phyloP scores from a whole-genome alignment of 495 filamentous ascomycete genomes.

The Aspergillus steynii region DNA sequence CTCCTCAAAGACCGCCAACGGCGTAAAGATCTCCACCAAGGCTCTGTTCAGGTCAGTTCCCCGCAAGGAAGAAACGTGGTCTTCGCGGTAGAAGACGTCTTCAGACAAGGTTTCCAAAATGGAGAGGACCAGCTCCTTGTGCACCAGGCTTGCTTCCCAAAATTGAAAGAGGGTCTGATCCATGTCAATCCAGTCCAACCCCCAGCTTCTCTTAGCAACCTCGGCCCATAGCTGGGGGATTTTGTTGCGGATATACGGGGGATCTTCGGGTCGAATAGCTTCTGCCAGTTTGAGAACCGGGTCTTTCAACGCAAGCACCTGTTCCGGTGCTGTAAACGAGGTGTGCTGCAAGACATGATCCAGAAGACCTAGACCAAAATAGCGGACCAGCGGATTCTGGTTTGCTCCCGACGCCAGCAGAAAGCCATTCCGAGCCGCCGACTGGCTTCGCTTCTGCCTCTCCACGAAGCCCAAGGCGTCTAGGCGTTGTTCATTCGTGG shows the following conservation, averaged over 20 bases:
- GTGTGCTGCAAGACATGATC: conserved; percentile 84
- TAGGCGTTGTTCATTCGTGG: conserved; percentile 79
- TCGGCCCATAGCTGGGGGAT: conserved; percentile 95
- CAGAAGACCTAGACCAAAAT: conserved; percentile 88
- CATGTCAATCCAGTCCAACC: conserved; percentile 89
- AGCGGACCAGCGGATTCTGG: conserved; percentile 78
- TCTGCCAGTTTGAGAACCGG: conserved; percentile 81
- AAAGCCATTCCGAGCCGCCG: conserved; percentile 85
- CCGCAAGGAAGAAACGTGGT: conserved; percentile 77
- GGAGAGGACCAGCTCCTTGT: conserved; percentile 77
- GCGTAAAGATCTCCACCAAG: conserved; percentile 90
- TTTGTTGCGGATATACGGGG: conserved; percentile 85
- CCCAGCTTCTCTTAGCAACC: conserved; percentile 91
- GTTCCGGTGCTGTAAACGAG: conserved; percentile 66
- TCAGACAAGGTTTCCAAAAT: conserved; percentile 93
- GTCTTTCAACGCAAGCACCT: conserved; percentile 62
- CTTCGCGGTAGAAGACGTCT: conserved; percentile 89
- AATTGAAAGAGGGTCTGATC: conserved; percentile 77
- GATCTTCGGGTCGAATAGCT: conserved; percentile 69
- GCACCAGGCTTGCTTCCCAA: conserved; percentile 72
- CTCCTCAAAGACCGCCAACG: conserved; percentile 69
- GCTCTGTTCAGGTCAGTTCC: conserved; percentile 81
- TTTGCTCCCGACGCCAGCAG: conserved; percentile 70
- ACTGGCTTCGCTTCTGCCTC: conserved; percentile 69
- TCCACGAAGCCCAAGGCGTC: conserved; percentile 84